A percentile compares a stretch with the other conserved stretches of the same genome.
Evolutionary conservation across 176 grass and related monocot genomes (phyloP).

Genomic region (Panicum miliaceum): DNA sequence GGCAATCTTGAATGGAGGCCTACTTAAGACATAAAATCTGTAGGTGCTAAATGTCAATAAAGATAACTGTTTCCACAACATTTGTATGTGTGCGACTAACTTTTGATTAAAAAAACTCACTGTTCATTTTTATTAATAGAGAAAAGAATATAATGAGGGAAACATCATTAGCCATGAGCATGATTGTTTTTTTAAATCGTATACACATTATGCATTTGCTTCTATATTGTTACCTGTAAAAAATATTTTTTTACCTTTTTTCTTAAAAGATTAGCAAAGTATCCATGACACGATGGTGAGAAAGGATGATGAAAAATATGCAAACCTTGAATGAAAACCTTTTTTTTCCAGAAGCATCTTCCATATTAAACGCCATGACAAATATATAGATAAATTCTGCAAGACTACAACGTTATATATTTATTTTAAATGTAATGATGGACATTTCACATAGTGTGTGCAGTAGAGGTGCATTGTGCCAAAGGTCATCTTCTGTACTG

Average conservation of each 20-base stretch:
- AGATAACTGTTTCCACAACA: neutral
- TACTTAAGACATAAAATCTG: neutral
- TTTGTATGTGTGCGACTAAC: neutral
- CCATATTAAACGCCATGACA: neutral
- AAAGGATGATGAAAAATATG: neutral
- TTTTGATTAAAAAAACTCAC: neutral
- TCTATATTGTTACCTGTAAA: neutral
- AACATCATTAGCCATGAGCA: neutral
- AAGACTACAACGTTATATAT: neutral
- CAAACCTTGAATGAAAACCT: neutral
- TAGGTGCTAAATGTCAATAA: neutral
- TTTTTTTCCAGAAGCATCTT: neutral
- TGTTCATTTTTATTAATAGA: neutral
- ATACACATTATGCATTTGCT: neutral
- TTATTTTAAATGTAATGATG: neutral
- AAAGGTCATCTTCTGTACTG: neutral
- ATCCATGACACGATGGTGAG: neutral
- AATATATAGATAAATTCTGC: neutral
- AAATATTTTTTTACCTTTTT: neutral
- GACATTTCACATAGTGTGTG: neutral
- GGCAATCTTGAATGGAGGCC: neutral
- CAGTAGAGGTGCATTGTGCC: neutral
- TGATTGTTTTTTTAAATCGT: neutral
- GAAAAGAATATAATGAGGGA: no score
- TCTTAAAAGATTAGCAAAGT: neutral